Evolutionary conservation across 75 land plant species (phyloP).

Genomic region (Azolla pinnata): DNA sequence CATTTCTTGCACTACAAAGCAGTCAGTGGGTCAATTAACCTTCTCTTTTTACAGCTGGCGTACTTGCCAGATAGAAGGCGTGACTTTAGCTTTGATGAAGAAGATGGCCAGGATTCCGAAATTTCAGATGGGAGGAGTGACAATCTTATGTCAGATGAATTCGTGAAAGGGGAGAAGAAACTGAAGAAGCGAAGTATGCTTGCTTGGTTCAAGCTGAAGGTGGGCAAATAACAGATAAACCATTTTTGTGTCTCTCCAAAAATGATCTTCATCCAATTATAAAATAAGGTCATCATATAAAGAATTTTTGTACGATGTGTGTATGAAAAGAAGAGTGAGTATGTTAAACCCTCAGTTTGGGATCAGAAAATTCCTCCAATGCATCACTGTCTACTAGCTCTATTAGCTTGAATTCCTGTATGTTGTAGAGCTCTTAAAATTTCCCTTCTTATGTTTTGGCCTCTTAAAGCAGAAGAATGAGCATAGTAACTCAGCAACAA

Average conservation of each 20-base stretch:
- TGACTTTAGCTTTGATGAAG: conserved; percentile 49
- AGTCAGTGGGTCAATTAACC: background rate
- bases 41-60: conserved; percentile 53
- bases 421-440: too few species aligned
- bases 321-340: too few species aligned
- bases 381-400: too few species aligned
- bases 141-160: conserved; percentile 30
- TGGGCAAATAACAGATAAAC: conserved; percentile 12
- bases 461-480: background rate
- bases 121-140: conserved; percentile 51
- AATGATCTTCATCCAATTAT: too few species aligned
- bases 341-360: too few species aligned
- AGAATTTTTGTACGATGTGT: too few species aligned
- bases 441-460: too few species aligned
- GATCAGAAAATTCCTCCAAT: too few species aligned
- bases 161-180: conserved; percentile 50
- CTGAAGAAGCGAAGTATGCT: conserved; percentile 63
- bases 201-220: conserved; percentile 83
- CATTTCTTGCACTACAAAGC: background rate
- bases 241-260: too few species aligned
- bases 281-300: too few species aligned
- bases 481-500: conserved; percentile 10
- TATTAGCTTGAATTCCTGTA: too few species aligned
- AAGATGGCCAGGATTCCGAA: conserved; percentile 33
- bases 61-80: conserved; percentile 77